Base-by-base conservation (phyloP, 2,329 filamentous ascomycete species). In the Davidsoniella neocaledoniae region DNA sequence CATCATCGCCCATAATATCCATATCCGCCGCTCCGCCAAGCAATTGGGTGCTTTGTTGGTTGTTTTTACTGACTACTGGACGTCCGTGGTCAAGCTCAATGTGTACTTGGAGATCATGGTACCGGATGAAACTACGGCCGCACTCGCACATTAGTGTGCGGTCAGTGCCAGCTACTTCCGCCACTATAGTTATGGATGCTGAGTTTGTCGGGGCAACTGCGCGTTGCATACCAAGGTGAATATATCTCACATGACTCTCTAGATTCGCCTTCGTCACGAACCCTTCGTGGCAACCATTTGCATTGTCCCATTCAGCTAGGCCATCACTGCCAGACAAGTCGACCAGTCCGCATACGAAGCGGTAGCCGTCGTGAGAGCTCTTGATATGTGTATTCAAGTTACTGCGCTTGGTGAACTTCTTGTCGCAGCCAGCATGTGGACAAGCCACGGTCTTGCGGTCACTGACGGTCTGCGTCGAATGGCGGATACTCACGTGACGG, bases 361-460 rank as follows among this genome's bases (percentile, higher is more conserved):
- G 78, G 56, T 79, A 68, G 16, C 85, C 81, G 56, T 86, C 74
- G 60, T 95, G 90, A 0, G 81, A 79, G 9, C 76, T 80, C 51
- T 81, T 79, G 49, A 90, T 70, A 60, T 96, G 90, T 0, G 80
- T 76, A 14, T 81, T 83, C 47, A 94, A 71, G 58, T 94, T 95
- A n/a, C 82, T 81, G 54, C 76, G 78, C 60, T 83, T 84, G 16
- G 85, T 88, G 63, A 95, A 95, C 49, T 71, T 76, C 59, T 84
- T 85, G 50, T 67, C 70, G 62, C 88, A 95, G 19, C 74, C 80
- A 0, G 71, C 65, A 58, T 79, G 72, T 0, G 77, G 72, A 61
- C 90, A 94, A 1, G 66, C 62, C 46, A 81, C 76, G 0, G 71
- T 76, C 62, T 78, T 83, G 52, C 80, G 72, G 48, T 83, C 76